A percentile compares a stretch with the other conserved stretches of the same genome.
phyloP scores from a whole-genome alignment of 2,329 filamentous ascomycete genomes.

The Cladosporium sp. region DNA sequence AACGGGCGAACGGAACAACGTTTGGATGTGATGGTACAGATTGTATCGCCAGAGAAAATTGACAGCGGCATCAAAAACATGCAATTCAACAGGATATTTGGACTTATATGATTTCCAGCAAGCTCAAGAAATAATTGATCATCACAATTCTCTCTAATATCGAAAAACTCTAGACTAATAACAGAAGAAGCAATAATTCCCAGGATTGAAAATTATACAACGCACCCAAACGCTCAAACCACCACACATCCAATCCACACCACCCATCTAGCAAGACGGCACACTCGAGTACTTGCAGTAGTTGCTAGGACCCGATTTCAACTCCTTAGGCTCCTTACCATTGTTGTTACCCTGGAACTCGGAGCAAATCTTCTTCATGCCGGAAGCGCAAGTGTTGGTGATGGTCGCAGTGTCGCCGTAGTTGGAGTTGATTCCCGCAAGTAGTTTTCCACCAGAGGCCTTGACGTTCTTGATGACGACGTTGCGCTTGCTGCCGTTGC shows the following conservation, averaged over 20 bases:
- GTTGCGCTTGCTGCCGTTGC: slow-evolving; percentile 11
- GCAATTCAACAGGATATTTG: no score
- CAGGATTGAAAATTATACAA: no score
- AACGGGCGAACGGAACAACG: background rate
- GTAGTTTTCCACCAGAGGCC: slow-evolving; percentile 9
- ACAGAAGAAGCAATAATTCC: no score
- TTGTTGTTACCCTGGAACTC: slow-evolving; percentile 12
- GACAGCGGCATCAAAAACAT: no score
- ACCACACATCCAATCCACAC: no score
- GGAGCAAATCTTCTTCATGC: slow-evolving; percentile 9
- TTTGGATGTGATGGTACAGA: background rate
- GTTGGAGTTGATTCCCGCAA: slow-evolving; percentile 13
- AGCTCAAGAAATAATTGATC: no score
- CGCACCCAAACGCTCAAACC: no score
- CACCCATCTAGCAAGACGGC: slow-evolving; percentile 10
- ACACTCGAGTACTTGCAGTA: slow-evolving; percentile 13
- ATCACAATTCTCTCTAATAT: no score
- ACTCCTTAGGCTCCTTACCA: slow-evolving; percentile 9
- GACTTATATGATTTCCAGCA: no score
- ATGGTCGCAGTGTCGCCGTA: slow-evolving; percentile 11
- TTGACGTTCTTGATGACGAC: slow-evolving; percentile 14
- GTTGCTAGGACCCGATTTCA: slow-evolving; percentile 7
- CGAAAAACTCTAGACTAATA: no score
- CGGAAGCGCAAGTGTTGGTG: slow-evolving; percentile 11
- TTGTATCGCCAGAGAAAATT: no score